These are phyloP conservation scores for Ustilago lituana DNA, from an alignment of 1,284 basidiomycete genomes.

Conservation along the genomic window DNA sequence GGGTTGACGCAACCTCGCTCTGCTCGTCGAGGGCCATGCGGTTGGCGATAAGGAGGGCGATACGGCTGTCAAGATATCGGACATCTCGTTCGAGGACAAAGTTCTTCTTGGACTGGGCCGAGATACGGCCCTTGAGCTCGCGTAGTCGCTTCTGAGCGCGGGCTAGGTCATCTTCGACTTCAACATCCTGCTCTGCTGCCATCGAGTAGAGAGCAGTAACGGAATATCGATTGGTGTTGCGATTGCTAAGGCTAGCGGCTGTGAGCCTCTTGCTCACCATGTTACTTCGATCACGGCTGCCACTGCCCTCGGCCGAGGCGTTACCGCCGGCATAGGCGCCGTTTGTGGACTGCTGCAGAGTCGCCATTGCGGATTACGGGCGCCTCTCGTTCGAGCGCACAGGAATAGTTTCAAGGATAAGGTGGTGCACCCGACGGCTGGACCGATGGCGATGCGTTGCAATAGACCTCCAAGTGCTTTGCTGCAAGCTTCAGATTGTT, in stretches of 20 bases:
- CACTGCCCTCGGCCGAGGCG: conserved; percentile 33
- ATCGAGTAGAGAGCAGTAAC: conserved; percentile 96
- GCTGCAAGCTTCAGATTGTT: too few relatives aligned
- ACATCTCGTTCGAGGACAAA: conserved; percentile 98
- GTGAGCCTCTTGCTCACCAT: conserved; percentile 48
- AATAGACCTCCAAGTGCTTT: too few relatives aligned
- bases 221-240: conserved; percentile 95
- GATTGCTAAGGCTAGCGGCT: conserved; percentile 48
- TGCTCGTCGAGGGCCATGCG: conserved; percentile 96
- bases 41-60: conserved; percentile 97
- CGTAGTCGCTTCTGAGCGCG: conserved; percentile 93
- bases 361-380: conserved; percentile 21
- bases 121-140: conserved; percentile 96
- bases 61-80: conserved; percentile 95
- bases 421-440: too few relatives aligned
- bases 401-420: too few relatives aligned
- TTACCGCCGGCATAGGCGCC: conserved; percentile 8
- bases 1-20: conserved; percentile 68
- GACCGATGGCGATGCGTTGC: too few relatives aligned
- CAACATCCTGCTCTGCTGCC: conserved; percentile 97
- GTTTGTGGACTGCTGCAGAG: conserved; percentile 31
- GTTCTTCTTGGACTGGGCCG: conserved; percentile 98
- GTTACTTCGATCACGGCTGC: conserved; percentile 40
- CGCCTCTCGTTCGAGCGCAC: not conserved
- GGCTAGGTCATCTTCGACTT: conserved; percentile 96